Base-by-base conservation (phyloP, 495 filamentous ascomycete species). In the Hypomontagnella submonticulosa region DNA sequence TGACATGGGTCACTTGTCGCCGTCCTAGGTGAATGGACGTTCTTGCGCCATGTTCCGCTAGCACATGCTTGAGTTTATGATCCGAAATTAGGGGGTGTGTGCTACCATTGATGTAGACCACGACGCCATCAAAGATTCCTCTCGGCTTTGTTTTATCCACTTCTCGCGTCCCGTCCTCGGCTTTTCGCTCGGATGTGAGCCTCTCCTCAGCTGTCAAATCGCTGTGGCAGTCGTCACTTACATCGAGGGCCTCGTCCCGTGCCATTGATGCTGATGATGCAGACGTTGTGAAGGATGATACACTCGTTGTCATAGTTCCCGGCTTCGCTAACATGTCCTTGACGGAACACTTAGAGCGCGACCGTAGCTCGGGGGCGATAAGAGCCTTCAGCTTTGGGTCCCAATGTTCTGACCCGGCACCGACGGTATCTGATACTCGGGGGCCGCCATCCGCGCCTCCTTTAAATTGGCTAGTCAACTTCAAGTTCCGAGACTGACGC, bases 31-130 rank as follows among this genome's bases (percentile, higher is more conserved):
- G 79, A 11, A 91, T 81, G 2, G 90, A 85, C 40, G 92, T 79
- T 32, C 71, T 78, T 0, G 85, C 95, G 19, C 95, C 95, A 70
- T 95, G 82, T 52, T 85, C 76, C 8, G 83, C 85, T 16, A 98
- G 81, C 27, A 96, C 79, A 36, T 85, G 87, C 77, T 95, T 96
- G 44, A 98, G 84, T 69, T 85, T 87, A 73, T 96, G 91, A 77
- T 99, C 93, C 0, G 90, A 93, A 43, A 99, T 84, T 11, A 84
- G 69, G 4, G 94, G 92, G 51, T 87, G 79, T 1, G 92, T 97
- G 51, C 90, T 90, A 52, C 93, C 94, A 77, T 97, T 97, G 77
- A 98, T 84, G 77, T 95, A 95, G 73, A 98, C 83, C 18, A 82
- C 84, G 20, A 91, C 78, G 13, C 84, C 83, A 46, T 82, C 69